phyloP scores from a whole-genome alignment of 2,329 filamentous ascomycete species.

The Chaetoscypha palmicola region DNA sequence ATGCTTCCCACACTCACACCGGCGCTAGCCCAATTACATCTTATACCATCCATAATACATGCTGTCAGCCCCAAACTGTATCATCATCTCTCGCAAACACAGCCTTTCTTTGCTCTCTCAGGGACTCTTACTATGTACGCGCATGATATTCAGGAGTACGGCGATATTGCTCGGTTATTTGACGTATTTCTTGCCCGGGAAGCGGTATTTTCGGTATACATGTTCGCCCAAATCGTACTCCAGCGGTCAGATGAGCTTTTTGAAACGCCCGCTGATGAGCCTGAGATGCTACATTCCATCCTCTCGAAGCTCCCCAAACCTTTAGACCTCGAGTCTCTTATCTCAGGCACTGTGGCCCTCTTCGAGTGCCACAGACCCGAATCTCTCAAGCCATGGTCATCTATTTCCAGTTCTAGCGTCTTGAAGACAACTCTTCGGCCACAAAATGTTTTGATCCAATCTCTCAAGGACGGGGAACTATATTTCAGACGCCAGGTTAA shows the following conservation, averaged over 20 bases:
- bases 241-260: conserved; percentile 78
- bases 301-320: conserved; percentile 80
- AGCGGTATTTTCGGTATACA: conserved; percentile 82
- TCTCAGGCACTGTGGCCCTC: conserved; percentile 57
- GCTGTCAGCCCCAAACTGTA: conserved; percentile 65
- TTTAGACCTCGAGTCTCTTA: conserved; percentile 72
- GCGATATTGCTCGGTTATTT: conserved; percentile 82
- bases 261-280: conserved; percentile 72
- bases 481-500: conserved; percentile 65
- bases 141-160: conserved; percentile 87
- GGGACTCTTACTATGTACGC: conserved; percentile 94
- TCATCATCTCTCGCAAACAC: conserved; percentile 65
- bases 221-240: conserved; percentile 84
- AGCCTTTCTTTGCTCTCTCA: conserved; percentile 90
- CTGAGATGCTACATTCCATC: conserved; percentile 85
- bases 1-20: conserved; percentile 86
- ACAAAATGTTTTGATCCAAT: conserved; percentile 44
- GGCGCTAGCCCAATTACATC: conserved; percentile 74
- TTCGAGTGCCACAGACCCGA: conserved; percentile 65
- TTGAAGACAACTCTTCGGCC: conserved; percentile 70
- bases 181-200: conserved; percentile 84
- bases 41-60: conserved; percentile 76
- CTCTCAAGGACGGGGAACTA: conserved; percentile 55
- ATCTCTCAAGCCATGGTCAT: conserved; percentile 61
- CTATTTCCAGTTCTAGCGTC: conserved; percentile 68